Conservation (phyloP, 345 rosid species). For the Cardiospermum halicacabum region DNA sequence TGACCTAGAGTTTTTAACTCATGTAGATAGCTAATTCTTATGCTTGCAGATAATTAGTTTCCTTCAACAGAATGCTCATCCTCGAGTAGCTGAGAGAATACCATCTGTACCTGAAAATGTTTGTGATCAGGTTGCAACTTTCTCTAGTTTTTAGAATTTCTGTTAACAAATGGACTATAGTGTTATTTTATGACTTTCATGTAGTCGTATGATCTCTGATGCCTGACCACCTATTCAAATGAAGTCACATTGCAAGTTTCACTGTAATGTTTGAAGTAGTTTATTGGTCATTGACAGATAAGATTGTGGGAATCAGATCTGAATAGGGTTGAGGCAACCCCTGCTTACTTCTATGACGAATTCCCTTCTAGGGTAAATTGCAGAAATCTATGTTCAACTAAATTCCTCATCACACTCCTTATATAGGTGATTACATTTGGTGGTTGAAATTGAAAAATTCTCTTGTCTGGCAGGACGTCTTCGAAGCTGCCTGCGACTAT, state of each 20-base stretch:
- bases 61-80: conserved; percentile 93
- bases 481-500: conserved; percentile 76
- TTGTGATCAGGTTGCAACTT: conserved; percentile 67
- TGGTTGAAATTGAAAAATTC: neutral
- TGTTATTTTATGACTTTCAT: neutral
- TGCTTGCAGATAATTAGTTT: conserved; percentile 61
- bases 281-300: conserved; percentile 42
- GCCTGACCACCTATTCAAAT: neutral
- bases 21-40: conserved; percentile 8
- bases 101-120: conserved; percentile 95
- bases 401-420: neutral
- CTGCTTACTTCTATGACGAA: conserved; percentile 73
- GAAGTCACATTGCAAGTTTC: neutral
- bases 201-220: neutral
- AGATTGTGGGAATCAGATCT: conserved; percentile 95
- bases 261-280: neutral
- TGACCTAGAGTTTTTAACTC: neutral
- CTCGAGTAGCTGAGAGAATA: conserved; percentile 68
- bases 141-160: conserved; percentile 1
- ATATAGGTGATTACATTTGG: neutral
- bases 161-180: conserved; percentile 8
- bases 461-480: conserved; percentile 55
- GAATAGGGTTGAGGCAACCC: conserved; percentile 83
- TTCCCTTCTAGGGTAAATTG: conserved; percentile 73
- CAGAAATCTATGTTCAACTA: conserved; percentile 5